phyloP scores from a whole-genome alignment of 2,329 filamentous ascomycete species.

The Verticillium nubilum region DNA sequence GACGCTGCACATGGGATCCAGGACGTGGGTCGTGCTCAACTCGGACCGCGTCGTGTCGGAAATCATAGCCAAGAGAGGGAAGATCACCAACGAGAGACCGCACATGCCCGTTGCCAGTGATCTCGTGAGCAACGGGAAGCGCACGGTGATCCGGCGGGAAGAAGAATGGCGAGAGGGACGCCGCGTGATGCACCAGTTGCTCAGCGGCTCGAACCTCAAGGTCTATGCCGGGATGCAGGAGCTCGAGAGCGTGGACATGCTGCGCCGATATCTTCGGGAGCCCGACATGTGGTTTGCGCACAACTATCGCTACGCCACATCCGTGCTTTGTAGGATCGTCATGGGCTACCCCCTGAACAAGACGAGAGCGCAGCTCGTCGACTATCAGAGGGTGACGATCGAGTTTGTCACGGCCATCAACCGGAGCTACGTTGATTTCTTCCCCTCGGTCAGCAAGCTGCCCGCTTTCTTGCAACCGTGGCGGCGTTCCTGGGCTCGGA shows the following conservation, averaged over 20 bases:
- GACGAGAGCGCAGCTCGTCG: conserved; percentile 8
- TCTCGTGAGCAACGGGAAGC: conserved; percentile 26
- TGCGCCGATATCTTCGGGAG: conserved; percentile 18
- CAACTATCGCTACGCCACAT: conserved; percentile 32
- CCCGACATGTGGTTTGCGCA: conserved; percentile 30
- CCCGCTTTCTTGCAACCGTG: conserved; percentile 25
- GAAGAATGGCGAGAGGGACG: conserved; percentile 30
- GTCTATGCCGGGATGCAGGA: conserved; percentile 27
- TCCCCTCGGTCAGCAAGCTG: conserved; percentile 24
- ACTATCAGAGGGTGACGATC: conserved; percentile 25
- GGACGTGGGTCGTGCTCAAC: conserved; percentile 38
- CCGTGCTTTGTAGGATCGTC: conserved; percentile 28
- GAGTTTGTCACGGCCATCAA: conserved; percentile 30
- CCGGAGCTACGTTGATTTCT: conserved; percentile 29
- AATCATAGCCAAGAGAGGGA: conserved; percentile 28
- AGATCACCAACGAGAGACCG: conserved; percentile 22
- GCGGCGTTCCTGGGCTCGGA: conserved; percentile 23
- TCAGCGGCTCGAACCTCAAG: conserved; percentile 26
- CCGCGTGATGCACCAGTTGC: conserved; percentile 28
- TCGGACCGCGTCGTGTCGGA: conserved; percentile 28
- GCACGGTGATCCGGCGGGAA: conserved; percentile 25
- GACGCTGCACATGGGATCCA: conserved; percentile 21
- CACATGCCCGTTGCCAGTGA: conserved; percentile 22
- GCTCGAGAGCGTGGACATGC: conserved; percentile 26
- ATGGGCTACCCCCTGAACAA: conserved; percentile 24